Base-by-base conservation (phyloP, 257 asterid species). In the Dorcoceras hygrometricum region DNA sequence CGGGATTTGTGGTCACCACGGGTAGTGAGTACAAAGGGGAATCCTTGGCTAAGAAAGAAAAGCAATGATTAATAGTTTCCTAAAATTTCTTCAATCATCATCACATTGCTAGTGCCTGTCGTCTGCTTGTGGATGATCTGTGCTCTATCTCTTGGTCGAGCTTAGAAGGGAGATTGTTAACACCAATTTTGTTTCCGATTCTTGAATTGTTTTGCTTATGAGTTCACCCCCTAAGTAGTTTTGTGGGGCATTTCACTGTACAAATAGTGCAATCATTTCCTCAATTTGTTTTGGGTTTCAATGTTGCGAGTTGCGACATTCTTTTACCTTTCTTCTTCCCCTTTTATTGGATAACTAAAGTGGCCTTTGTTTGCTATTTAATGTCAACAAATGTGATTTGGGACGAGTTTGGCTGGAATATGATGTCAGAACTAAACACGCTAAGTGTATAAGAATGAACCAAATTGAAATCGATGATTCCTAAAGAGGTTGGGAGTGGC, bases 11-110 rank as follows among this genome's bases (percentile, higher is more conserved):
- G 36, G 88, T 94, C 46, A 76, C 91, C 58, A 81, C 89, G 23
- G 91, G 95, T 66, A 87, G 99, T 65, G 97, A 88, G 71, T 66
- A 88, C 78, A 88, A 79, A 75, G 96, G 96, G 12, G 99, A 94
- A 71, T 87, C 99, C 62, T 78, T 94, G 79, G 96, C 97, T 4
- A 94, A 82, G 82, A 88, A 90, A 78, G 87, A 91, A 78, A 90
- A 89, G 63, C 81, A 78, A 50, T 85, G 74, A 77, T 20, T 4
- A 11, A 56, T 34, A 23, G 27, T 48, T 67, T 34, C 27, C 5
- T 16, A 22, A 25, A 23, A 25, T 57, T 62, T 53, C 23, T 53
- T 34, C 18, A 39, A 59, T 61, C 72, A 54, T 54, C 59, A 24
- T 29, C 31, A 8, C 36, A 22, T 28, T 1, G 18, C 67, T 62